Evolutionary conservation across 768 basidiomycete genomes (phyloP).

Genomic region (Boletus tylopilopsis): DNA sequence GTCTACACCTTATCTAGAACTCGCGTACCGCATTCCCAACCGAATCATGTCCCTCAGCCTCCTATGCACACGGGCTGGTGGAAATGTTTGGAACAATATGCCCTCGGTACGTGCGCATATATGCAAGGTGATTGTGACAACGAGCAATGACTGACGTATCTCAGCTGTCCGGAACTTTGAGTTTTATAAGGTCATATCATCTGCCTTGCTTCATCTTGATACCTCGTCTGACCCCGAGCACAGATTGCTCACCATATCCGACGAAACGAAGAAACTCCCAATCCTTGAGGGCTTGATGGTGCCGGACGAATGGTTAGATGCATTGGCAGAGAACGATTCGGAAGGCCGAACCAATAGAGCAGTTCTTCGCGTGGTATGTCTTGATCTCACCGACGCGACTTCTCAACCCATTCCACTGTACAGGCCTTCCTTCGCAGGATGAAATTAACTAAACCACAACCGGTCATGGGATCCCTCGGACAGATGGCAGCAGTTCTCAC

Average conservation of each 20-base stretch:
- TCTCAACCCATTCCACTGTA: neutral
- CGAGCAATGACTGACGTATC: neutral
- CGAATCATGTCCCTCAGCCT: constrained; percentile 66
- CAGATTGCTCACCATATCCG: constrained; percentile 36
- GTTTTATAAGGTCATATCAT: constrained; percentile 32
- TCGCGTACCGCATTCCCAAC: constrained; percentile 61
- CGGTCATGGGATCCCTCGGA: constrained; percentile 57
- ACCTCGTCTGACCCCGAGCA: constrained; percentile 5
- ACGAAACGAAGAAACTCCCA: constrained; percentile 46
- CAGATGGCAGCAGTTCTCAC: constrained; percentile 70
- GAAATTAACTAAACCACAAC: constrained; percentile 53
- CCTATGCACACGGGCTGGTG: constrained; percentile 67
- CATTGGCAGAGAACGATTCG: constrained; percentile 48
- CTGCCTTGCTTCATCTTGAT: neutral
- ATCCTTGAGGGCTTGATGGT: constrained; percentile 57
- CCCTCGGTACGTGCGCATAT: constrained; percentile 49
- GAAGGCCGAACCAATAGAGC: constrained; percentile 62
- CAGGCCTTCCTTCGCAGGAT: constrained; percentile 48
- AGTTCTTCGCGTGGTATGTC: constrained; percentile 50
- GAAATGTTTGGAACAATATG: constrained; percentile 51
- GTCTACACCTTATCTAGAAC: constrained; percentile 42
- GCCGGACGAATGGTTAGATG: constrained; percentile 57
- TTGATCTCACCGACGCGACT: neutral
- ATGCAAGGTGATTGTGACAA: neutral
- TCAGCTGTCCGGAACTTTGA: constrained; percentile 39